These are phyloP conservation scores for Talaromyces rugulosus DNA, from an alignment of 2,329 filamentous ascomycete genomes.

Conservation along the genomic window DNA sequence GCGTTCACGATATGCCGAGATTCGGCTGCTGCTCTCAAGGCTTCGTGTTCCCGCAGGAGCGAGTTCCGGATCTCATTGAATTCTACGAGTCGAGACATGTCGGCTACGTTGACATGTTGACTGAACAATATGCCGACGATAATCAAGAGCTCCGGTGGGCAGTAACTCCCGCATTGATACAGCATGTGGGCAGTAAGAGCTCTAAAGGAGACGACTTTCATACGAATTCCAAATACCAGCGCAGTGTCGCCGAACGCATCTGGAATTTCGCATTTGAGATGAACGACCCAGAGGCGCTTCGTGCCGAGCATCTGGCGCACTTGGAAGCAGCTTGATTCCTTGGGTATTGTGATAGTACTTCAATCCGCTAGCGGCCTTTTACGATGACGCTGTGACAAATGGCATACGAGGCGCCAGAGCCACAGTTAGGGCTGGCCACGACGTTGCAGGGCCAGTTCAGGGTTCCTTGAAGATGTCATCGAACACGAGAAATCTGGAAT, in stretches of 20 bases:
- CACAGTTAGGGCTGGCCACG: not conserved
- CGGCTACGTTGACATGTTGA: constrained; percentile 35
- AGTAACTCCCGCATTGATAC: constrained; percentile 40
- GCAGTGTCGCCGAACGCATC: constrained; percentile 12
- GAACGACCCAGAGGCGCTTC: not conserved
- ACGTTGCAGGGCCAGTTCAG: no score
- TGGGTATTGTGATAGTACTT: not conserved
- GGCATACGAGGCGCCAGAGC: not conserved
- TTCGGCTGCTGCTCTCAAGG: constrained; percentile 45
- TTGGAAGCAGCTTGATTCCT: not conserved
- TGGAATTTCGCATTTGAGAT: constrained; percentile 21
- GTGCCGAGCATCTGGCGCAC: not conserved
- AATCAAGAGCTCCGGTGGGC: constrained; percentile 38
- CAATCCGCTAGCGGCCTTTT: not conserved
- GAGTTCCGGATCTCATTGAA: constrained; percentile 22
- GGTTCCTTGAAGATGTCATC: constrained; percentile 3
- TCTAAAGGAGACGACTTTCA: constrained; percentile 23
- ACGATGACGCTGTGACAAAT: not conserved
- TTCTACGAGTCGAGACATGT: constrained; percentile 29
- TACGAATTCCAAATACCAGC: constrained; percentile 1
- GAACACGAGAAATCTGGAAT: constrained; percentile 9
- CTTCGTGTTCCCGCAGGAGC: constrained; percentile 38
- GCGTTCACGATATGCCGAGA: constrained; percentile 37
- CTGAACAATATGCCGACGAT: constrained; percentile 39
- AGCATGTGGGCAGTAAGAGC: constrained; percentile 42